These are phyloP conservation scores for Chlorella vulgaris DNA, from an alignment of 139 green algal species.

Conservation along the genomic window DNA sequence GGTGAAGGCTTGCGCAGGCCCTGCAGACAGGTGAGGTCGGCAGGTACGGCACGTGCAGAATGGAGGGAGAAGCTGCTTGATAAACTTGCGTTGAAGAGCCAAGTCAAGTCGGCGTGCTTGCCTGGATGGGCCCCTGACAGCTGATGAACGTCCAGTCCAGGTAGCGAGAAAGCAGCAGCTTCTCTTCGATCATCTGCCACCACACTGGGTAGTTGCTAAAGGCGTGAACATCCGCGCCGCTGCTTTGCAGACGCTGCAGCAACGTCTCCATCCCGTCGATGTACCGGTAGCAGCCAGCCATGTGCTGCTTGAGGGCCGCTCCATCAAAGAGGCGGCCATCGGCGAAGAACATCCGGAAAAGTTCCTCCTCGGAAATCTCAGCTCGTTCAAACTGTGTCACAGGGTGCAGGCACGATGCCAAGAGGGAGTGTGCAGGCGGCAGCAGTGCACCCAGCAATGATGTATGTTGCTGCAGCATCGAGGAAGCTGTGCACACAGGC, in stretches of 20 bases:
- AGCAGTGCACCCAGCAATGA: neutral
- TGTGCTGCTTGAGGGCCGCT: conserved; percentile 56
- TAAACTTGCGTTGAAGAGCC: no score
- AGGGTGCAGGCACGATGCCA: neutral
- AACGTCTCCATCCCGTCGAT: conserved; percentile 82
- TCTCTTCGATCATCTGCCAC: conserved; percentile 77
- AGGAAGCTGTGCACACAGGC: neutral
- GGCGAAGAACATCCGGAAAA: conserved; percentile 80
- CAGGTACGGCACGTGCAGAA: neutral
- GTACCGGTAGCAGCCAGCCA: conserved; percentile 76
- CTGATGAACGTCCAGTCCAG: conserved; percentile 87
- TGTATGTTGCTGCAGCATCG: neutral
- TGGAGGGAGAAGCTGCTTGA: no score
- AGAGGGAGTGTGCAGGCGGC: neutral
- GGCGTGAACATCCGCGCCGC: conserved; percentile 51
- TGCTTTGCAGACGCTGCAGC: conserved; percentile 57
- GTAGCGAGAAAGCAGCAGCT: conserved; percentile 72
- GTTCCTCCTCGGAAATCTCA: conserved; percentile 68
- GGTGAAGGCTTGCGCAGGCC: conserved; percentile 71
- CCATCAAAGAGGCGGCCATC: conserved; percentile 76
- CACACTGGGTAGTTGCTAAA: conserved; percentile 14
- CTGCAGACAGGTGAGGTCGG: conserved; percentile 31
- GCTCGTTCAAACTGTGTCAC: conserved; percentile 81
- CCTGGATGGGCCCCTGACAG: conserved; percentile 77
- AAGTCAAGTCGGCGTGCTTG: no score